Evolutionary conservation across 1,284 basidiomycete genomes (phyloP).

Genomic region (Cutaneotrichosporon dermatis): DNA sequence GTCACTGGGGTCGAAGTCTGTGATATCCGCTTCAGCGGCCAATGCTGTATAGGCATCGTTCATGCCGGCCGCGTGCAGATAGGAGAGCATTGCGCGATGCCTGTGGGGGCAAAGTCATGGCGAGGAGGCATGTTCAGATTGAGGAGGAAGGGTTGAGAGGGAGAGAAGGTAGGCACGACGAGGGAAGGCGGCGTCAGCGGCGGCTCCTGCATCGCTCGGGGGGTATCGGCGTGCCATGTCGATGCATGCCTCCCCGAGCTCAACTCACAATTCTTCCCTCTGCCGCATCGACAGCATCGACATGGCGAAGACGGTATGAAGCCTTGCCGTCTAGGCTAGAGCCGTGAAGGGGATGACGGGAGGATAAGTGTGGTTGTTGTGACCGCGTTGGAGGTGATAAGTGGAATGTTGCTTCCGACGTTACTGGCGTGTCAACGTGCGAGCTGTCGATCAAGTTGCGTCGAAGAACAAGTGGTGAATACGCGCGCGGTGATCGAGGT

Average conservation of each 20-base stretch:
- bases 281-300: slow-evolving; percentile 66
- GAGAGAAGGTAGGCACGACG: neutral
- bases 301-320: slow-evolving; percentile 23
- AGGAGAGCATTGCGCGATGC: slow-evolving; percentile 79
- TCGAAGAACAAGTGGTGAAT: no score
- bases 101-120: slow-evolving; percentile 47
- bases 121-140: neutral
- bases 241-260: neutral
- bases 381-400: neutral
- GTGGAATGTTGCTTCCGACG: neutral
- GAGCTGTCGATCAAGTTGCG: no score
- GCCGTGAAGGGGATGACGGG: neutral
- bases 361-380: slow-evolving; percentile 3
- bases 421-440: neutral
- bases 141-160: neutral
- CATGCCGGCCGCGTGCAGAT: slow-evolving; percentile 66
- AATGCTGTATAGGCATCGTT: slow-evolving; percentile 61
- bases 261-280: slow-evolving; percentile 71
- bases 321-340: neutral
- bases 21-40: slow-evolving; percentile 55
- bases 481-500: no score
- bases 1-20: slow-evolving; percentile 67
- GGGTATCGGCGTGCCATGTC: neutral
- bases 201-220: slow-evolving; percentile 1
- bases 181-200: neutral